phyloP scores from a whole-genome alignment of 176 grass and related monocot species.

The Carex kokanica region DNA sequence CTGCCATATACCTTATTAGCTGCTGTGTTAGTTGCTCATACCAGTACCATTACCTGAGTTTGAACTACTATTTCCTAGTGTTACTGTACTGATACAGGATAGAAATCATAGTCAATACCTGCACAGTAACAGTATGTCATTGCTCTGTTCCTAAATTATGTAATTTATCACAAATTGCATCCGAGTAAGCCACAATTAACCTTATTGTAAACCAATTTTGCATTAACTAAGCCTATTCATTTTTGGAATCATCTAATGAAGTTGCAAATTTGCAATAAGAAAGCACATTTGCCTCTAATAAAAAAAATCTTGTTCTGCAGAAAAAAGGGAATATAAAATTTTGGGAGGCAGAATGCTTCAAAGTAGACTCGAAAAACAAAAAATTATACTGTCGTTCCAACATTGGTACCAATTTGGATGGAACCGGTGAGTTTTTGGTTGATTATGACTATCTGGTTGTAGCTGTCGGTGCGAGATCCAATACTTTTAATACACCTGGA shows the following conservation, averaged over 20 bases:
- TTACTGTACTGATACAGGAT: not conserved
- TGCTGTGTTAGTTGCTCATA: not conserved
- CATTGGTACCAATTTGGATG: slow-evolving; percentile 73
- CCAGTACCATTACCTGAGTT: not conserved
- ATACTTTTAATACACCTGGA: slow-evolving; percentile 94
- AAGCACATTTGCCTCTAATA: not conserved
- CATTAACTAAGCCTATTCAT: not conserved
- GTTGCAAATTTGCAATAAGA: not conserved
- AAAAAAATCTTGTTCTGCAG: slow-evolving; percentile 27
- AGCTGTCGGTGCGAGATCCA: slow-evolving; percentile 68
- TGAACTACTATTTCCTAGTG: not conserved
- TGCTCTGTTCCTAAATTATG: not conserved
- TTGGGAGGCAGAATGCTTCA: slow-evolving; percentile 95
- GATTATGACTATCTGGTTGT: slow-evolving; percentile 89
- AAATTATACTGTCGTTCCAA: slow-evolving; percentile 69
- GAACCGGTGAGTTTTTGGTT: slow-evolving; percentile 73
- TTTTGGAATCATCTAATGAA: not conserved
- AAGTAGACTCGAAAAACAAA: slow-evolving; percentile 71
- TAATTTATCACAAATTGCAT: not conserved
- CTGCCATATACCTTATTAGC: not conserved
- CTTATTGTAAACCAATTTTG: not conserved
- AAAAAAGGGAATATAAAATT: slow-evolving; percentile 88
- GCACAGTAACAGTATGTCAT: not conserved
- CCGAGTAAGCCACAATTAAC: not conserved
- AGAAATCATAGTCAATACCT: not conserved